These are phyloP conservation scores for Terfezia claveryi DNA, from an alignment of 495 filamentous ascomycete genomes.

Conservation along the genomic window DNA sequence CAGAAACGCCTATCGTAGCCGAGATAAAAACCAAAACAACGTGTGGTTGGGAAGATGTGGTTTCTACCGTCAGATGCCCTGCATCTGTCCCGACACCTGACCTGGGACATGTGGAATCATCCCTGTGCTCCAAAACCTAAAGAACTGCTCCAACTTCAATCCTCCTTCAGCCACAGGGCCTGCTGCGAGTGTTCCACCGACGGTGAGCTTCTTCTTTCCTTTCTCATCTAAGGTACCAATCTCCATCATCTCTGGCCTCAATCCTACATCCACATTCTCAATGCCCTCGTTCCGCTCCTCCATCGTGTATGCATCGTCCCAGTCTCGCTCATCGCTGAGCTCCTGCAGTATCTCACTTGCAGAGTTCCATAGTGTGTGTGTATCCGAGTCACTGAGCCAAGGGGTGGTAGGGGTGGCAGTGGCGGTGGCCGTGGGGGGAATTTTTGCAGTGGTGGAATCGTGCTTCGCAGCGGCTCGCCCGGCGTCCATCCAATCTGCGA, in stretches of 20 bases:
- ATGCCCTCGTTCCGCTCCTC: conserved; percentile 14
- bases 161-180: conserved; percentile 17
- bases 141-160: conserved; percentile 21
- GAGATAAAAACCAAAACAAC: no score
- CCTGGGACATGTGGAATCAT: conserved; percentile 11
- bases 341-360: conserved; percentile 17
- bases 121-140: conserved; percentile 24
- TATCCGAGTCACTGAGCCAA: neutral
- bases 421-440: neutral
- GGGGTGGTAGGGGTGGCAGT: no score
- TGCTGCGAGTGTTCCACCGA: conserved; percentile 15
- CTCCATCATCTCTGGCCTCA: conserved; percentile 18
- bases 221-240: conserved; percentile 21
- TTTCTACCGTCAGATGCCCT: neutral
- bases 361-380: conserved; percentile 8
- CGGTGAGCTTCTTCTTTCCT: conserved; percentile 14
- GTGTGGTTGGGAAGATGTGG: no score
- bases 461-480: conserved; percentile 12
- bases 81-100: conserved; percentile 7
- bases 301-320: conserved; percentile 22
- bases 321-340: conserved; percentile 27
- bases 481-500: conserved; percentile 37
- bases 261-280: conserved; percentile 6
- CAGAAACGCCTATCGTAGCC: no score
- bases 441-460: neutral